These are phyloP conservation scores for Boletellus emodensis DNA, from an alignment of 768 basidiomycete genomes.

Conservation along the genomic window DNA sequence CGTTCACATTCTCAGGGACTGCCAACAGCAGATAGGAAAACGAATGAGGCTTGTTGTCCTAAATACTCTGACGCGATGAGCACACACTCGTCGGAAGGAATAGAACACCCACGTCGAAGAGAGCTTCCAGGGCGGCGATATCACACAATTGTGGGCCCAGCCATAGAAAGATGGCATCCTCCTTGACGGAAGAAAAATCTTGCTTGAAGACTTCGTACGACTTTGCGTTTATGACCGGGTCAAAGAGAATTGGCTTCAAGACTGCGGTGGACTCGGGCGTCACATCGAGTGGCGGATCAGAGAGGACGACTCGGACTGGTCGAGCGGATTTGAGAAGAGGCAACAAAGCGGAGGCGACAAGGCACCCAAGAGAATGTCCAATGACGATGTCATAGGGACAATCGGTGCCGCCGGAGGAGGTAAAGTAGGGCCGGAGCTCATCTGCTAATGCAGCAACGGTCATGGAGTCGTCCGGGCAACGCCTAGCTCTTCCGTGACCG, in stretches of 20 bases:
- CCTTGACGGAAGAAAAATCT: background rate
- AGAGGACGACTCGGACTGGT: too few relatives aligned
- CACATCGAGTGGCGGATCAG: constrained; percentile 7
- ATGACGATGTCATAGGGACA: too few relatives aligned
- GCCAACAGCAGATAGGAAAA: too few relatives aligned
- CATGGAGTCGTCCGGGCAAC: background rate
- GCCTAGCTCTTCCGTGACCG: constrained; percentile 16
- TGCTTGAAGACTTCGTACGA: background rate
- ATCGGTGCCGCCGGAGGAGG: too few relatives aligned
- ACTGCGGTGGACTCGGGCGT: background rate
- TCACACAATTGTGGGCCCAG: constrained; percentile 6
- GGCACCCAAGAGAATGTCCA: too few relatives aligned
- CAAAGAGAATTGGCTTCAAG: background rate
- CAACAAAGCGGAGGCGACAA: too few relatives aligned
- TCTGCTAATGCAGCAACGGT: background rate
- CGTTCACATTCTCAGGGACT: too few relatives aligned
- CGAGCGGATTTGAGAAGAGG: too few relatives aligned
- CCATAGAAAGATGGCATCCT: background rate
- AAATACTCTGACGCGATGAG: background rate
- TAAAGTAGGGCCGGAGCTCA: constrained; percentile 14
- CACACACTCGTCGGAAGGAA: background rate
- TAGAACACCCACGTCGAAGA: constrained; percentile 8
- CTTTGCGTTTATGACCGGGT: background rate
- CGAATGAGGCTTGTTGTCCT: too few relatives aligned
- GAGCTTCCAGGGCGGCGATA: constrained; percentile 1